Percentiles rank a stretch among this genome's conserved stretches.
These are phyloP conservation scores for Xanthoparmelia taractica DNA, from an alignment of 495 filamentous ascomycete species.

Conservation along the genomic window DNA sequence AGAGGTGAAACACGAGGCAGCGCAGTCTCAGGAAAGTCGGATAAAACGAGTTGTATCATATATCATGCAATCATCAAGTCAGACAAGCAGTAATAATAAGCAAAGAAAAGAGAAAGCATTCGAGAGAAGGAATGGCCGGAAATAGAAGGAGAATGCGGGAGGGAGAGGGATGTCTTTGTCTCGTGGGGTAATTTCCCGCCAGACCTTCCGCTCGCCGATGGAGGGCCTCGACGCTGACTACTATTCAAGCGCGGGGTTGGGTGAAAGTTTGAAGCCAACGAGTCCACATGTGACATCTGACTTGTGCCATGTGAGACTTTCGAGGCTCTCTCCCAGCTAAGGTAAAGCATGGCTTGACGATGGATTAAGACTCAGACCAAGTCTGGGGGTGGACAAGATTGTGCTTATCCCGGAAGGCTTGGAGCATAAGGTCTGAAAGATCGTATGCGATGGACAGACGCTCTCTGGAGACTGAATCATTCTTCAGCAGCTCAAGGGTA, in stretches of 20 bases:
- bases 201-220: not conserved
- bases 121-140: not conserved
- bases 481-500: not conserved
- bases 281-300: not conserved
- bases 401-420: not conserved
- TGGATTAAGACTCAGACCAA: not conserved
- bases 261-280: not conserved
- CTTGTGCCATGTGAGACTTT: not conserved
- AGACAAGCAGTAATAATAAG: not conserved
- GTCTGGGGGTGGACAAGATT: not conserved
- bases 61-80: not conserved
- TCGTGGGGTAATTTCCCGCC: not conserved
- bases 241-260: not conserved
- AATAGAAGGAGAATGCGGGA: not conserved
- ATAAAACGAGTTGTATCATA: not conserved
- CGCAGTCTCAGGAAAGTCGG: slow-evolving; percentile 16
- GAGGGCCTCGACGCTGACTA: not conserved
- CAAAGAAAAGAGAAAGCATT: not conserved
- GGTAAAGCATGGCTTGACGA: not conserved
- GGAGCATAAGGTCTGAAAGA: not conserved
- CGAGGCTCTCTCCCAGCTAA: not conserved
- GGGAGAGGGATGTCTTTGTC: not conserved
- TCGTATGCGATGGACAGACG: not conserved
- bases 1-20: slow-evolving; percentile 11
- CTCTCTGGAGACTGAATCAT: not conserved